Percentiles rank a stretch among this genome's conserved stretches.
phyloP scores from a whole-genome alignment of 106 monocot species.

The Iris macrosiphon region DNA sequence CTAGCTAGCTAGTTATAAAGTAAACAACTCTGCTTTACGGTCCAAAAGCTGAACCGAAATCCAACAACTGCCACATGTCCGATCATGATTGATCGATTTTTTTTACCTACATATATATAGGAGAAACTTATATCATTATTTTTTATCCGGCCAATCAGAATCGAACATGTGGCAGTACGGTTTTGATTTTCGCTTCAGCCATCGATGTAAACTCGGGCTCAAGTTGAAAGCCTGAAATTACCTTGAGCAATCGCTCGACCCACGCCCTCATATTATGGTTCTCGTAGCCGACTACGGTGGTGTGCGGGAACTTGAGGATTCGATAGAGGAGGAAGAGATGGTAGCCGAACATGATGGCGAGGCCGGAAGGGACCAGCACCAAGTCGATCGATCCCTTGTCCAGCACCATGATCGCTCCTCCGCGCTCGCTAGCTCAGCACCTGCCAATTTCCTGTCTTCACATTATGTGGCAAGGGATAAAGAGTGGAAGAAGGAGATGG shows the following conservation, averaged over 20 bases:
- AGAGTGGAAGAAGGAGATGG: background rate
- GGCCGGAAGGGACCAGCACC: conserved; percentile 60
- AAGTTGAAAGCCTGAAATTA: too few species aligned
- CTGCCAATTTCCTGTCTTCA: background rate
- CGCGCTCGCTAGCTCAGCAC: background rate
- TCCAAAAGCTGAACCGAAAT: too few species aligned
- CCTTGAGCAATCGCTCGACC: conserved; percentile 70
- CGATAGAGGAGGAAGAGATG: conserved; percentile 78
- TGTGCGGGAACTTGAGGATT: conserved; percentile 43
- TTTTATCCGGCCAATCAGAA: too few species aligned
- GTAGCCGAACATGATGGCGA: conserved; percentile 65
- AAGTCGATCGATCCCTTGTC: conserved; percentile 46
- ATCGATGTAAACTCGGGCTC: too few species aligned
- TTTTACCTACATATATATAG: background rate
- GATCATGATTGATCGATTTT: background rate
- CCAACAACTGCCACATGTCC: too few species aligned
- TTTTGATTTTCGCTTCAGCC: too few species aligned
- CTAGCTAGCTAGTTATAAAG: too few species aligned
- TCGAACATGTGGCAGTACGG: too few species aligned
- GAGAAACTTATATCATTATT: background rate
- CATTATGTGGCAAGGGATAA: background rate
- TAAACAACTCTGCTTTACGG: too few species aligned
- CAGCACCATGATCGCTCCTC: conserved; percentile 25
- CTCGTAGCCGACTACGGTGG: conserved; percentile 75
- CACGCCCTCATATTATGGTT: conserved; percentile 87